Evolutionary conservation across 2,329 filamentous ascomycete species (phyloP).

Genomic region (Colletotrichum noveboracense): DNA sequence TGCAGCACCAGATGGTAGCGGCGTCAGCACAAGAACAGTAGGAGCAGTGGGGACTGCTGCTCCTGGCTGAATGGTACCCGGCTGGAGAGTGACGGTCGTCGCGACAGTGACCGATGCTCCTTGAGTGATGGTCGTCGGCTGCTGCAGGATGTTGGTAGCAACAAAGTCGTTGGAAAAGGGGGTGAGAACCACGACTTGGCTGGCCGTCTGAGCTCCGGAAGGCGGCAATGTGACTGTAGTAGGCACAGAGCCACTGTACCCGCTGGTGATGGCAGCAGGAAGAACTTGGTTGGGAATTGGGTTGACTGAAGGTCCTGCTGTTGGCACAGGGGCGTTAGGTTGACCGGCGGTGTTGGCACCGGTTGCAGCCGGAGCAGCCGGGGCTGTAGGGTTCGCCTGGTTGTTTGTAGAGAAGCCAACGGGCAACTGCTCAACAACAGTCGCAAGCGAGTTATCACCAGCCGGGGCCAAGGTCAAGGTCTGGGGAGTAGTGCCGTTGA

Average conservation of each 20-base stretch:
- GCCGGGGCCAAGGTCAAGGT: neutral
- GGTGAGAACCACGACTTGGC: neutral
- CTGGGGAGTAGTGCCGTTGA: neutral
- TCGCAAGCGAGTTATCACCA: neutral
- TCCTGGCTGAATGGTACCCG: neutral
- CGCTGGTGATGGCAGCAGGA: neutral
- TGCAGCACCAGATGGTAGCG: neutral
- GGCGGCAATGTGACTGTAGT: constrained; percentile 6
- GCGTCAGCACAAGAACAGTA: constrained; percentile 1
- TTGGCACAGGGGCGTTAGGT: neutral
- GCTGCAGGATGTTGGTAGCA: neutral
- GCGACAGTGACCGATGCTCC: neutral
- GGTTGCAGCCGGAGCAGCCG: neutral
- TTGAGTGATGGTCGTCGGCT: neutral
- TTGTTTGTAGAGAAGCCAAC: neutral
- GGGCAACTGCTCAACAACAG: constrained; percentile 9
- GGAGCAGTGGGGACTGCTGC: neutral
- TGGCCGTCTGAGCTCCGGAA: neutral
- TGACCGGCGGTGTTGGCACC: neutral
- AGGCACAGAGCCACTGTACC: neutral
- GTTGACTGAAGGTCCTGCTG: neutral
- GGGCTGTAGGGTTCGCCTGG: neutral
- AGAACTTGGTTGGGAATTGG: neutral
- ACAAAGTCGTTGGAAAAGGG: neutral
- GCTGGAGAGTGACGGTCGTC: constrained; percentile 1